Base-by-base conservation (phyloP, 2,329 filamentous ascomycete genomes). In the Pezicula rhizophila region DNA sequence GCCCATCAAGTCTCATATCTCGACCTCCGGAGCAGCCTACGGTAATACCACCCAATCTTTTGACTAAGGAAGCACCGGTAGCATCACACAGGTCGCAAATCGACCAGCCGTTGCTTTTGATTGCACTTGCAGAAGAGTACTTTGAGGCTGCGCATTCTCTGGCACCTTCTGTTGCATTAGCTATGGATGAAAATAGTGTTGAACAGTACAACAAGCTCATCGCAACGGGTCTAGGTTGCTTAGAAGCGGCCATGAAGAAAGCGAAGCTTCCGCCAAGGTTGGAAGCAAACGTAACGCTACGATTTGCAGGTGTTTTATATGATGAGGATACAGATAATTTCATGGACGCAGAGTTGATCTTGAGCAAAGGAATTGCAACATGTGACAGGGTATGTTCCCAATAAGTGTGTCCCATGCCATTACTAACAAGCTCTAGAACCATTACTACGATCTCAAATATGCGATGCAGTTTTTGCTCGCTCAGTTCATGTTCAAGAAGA, bases 121-220 rank as follows among this genome's bases (percentile, higher is more conserved):
- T 89, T 7, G 78, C 78, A n/a, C 73, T 89, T 12, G 85, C 86
- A 2, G 86, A 92, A 58, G 86, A 92, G 56, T 89, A 87, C 58
- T 80, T 91, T 46, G 70, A 71, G 23, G 82, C 81, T 46, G 87
- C 87, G 14, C 79, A 84, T 51, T 66, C 67, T 2, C 73, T 80
- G 50, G 75, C 75, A 1, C 68, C 74, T 3, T 58, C 68, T 1
- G 66, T 81, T 2, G 74, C 77, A 15, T 67, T 69, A 15, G 70
- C 74, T 2, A 72, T 77, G 46, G 72, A 77, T 47, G 67, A 76
- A 23, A 44, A 51, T n/a, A 54, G 75, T 35, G 63, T 87, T 8
- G 73, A 79, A n/a, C 74, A 82, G 52, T 90, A 91, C 59, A 80
- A 88, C 57, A 83, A 81, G 53, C 64, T 91, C 45, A 78, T 92